Evolutionary conservation across 768 basidiomycete genomes (phyloP), one percentile per base, ranked within the genome.

Genomic region (Suillus subalutaceus): DNA sequence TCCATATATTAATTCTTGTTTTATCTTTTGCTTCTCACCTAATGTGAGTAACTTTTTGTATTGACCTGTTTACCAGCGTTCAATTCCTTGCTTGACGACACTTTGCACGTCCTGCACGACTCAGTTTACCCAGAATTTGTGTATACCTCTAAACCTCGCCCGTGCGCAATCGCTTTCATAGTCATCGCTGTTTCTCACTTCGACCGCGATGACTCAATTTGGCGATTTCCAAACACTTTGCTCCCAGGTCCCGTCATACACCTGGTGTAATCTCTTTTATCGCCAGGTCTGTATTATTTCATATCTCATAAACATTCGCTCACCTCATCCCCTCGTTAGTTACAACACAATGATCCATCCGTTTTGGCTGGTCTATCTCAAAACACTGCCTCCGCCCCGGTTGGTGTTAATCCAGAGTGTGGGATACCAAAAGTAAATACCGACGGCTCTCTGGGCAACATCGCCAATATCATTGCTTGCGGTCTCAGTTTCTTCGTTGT

Each of bases 191-290:
- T 58, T 26, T 48, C 63, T 7, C 62, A 35, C 18, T 13, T 37
- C 43, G 10, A 46, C 65, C 60, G 70, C 70, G 40, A 84, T 86
- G 90, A 83, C 84, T 68, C 80, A 79, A 69, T 93, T 94, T 75
- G 92, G 92, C 66, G 89, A 92, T 72, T 94, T 92, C 76, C 75
- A 82, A 72, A 79, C 86, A 23, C 80, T 92, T 62, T 94, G 94
- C 76, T 79, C 81, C 50, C 78, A 85, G 52, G 85, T 86, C 10
- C 93, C 93, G 2, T 92, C 90, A 56, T 91, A 97, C 73, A 87
- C 96, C 0, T 92, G 93, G 88, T 98, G 96, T 80, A 97, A 97
- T 75, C 89, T 97, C 71, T 96, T 97, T 81, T 95, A 95, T 80
- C 86, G 86, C 66, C 94, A 97, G 83, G 89, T 94, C 26, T 70